Evolutionary conservation across 2,329 filamentous ascomycete species (phyloP).

Genomic region (Pseudocercospora ulei): DNA sequence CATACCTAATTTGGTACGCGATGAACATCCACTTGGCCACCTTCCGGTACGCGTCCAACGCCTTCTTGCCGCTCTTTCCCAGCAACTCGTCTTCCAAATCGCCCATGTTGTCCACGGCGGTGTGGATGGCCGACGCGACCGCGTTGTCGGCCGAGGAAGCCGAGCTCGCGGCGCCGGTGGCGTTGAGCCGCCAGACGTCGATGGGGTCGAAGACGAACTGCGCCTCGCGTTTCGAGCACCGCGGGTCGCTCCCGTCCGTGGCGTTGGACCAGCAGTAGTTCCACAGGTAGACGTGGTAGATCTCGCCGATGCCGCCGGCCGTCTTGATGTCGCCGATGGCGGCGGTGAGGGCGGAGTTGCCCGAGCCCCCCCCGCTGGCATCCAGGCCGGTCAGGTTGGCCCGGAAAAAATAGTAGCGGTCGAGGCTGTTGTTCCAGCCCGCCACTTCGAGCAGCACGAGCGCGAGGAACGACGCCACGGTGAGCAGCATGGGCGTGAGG

Average conservation of each 20-base stretch:
- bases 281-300: conserved; percentile 77
- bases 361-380: conserved; percentile 14
- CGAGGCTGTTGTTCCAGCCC: conserved; percentile 45
- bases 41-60: conserved; percentile 62
- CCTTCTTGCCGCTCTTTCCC: conserved; percentile 55
- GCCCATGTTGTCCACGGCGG: conserved; percentile 45
- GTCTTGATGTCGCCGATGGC: conserved; percentile 36
- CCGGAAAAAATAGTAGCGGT: conserved; percentile 47
- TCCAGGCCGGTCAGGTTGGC: conserved; percentile 35
- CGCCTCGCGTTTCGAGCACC: conserved; percentile 62
- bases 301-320: conserved; percentile 51
- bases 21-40: conserved; percentile 66
- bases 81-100: conserved; percentile 40
- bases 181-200: conserved; percentile 54
- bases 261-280: conserved; percentile 64
- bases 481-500: conserved; percentile 72
- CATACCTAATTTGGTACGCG: conserved; percentile 5
- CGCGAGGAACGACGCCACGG: conserved; percentile 65
- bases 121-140: conserved; percentile 35
- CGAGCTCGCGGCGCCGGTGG: conserved; percentile 35
- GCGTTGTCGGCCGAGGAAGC: conserved; percentile 21
- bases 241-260: conserved; percentile 39
- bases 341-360: conserved; percentile 29
- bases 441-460: conserved; percentile 50
- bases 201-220: conserved; percentile 69